phyloP scores from a whole-genome alignment of 2,329 filamentous ascomycete species.

The Exophiala viscosa region DNA sequence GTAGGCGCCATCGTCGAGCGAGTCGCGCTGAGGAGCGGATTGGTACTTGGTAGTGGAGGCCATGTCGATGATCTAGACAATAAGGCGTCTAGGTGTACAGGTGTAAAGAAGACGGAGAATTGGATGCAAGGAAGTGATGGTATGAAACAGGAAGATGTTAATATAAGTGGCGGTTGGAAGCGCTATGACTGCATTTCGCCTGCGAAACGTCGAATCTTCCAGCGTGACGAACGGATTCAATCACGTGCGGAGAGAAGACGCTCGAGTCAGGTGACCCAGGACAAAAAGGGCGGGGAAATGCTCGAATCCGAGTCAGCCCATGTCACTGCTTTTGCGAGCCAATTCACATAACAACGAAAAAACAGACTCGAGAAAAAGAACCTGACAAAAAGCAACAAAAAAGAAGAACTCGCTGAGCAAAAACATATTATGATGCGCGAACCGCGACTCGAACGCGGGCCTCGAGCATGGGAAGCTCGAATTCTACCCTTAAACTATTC shows the following conservation, averaged over 20 bases:
- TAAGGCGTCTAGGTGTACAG: neutral
- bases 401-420: slow-evolving; percentile 2
- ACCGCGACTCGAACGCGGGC: slow-evolving; percentile 30
- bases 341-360: neutral
- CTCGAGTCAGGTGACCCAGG: neutral
- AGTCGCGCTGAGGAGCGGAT: slow-evolving; percentile 79
- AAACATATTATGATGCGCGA: slow-evolving; percentile 12
- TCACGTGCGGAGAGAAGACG: neutral
- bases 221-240: neutral
- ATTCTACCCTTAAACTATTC: slow-evolving; percentile 32
- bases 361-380: neutral
- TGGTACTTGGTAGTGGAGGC: slow-evolving; percentile 65
- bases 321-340: neutral
- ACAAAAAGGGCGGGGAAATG: too few species aligned
- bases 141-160: neutral
- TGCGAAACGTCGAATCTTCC: slow-evolving; percentile 9
- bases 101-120: neutral
- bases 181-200: slow-evolving; percentile 8
- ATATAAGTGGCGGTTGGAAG: neutral
- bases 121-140: neutral
- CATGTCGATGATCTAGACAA: slow-evolving; percentile 12
- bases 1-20: slow-evolving; percentile 67
- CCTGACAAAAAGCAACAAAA: slow-evolving; percentile 1
- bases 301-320: too few species aligned
- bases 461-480: slow-evolving; percentile 30